Percentiles rank a stretch among this genome's conserved stretches.
These are phyloP conservation scores for bread wheat (Triticum aestivum) DNA, from an alignment of 176 grass and related monocot genomes.

Conservation along the genomic window DNA sequence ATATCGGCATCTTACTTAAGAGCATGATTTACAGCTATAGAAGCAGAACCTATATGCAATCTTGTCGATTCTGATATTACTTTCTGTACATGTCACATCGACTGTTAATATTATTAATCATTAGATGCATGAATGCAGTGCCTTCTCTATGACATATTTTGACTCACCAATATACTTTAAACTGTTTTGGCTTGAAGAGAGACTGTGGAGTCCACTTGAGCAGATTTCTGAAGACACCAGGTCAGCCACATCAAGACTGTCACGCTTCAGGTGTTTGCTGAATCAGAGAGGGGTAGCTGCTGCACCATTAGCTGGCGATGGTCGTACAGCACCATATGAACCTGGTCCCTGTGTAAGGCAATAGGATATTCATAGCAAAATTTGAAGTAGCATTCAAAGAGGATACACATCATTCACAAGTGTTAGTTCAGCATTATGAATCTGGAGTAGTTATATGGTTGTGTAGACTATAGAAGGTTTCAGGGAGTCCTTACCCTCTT, in stretches of 20 bases:
- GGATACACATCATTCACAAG: constrained; percentile 14
- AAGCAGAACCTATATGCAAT: constrained; percentile 1
- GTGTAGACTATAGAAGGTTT: constrained; percentile 31
- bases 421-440: constrained; percentile 17
- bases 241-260: constrained; percentile 62
- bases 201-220: constrained; percentile 68
- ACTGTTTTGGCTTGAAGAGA: constrained; percentile 56
- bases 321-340: constrained; percentile 50
- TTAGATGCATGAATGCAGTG: constrained; percentile 10
- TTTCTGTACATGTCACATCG: neutral
- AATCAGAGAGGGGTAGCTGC: constrained; percentile 93
- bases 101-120: constrained; percentile 13
- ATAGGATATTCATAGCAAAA: constrained; percentile 43
- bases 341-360: constrained; percentile 80
- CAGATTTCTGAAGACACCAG: constrained; percentile 61
- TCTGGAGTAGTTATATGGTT: constrained; percentile 24
- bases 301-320: constrained; percentile 60
- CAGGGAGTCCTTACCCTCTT: constrained; percentile 4
- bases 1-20: constrained; percentile 23
- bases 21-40: constrained; percentile 12
- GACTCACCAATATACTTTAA: constrained; percentile 45
- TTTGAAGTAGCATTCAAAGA: constrained; percentile 12
- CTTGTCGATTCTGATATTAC: constrained; percentile 4
- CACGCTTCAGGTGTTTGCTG: constrained; percentile 90
- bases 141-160: neutral